Conservation (phyloP, 345 rosid genomes). For the Carallia brachiata region DNA sequence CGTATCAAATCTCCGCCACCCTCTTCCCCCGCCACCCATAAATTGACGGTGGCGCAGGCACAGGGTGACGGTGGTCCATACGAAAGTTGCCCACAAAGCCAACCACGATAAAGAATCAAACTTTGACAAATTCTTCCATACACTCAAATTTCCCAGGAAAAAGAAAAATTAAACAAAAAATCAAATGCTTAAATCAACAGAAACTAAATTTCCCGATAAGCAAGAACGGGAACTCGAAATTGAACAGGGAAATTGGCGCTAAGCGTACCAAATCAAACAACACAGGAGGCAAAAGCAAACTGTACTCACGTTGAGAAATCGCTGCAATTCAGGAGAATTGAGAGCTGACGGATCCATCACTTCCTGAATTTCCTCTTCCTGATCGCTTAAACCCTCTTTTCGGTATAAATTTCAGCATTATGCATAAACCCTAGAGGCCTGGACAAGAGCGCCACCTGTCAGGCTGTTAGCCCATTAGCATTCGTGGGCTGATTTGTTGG, state of each 20-base stretch:
- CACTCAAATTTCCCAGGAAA: neutral
- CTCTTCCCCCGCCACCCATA: no score
- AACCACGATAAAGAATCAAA: neutral
- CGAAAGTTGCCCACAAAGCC: neutral
- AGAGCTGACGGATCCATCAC: no score
- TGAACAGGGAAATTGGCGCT: neutral
- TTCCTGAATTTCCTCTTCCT: neutral
- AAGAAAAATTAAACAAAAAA: neutral
- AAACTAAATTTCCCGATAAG: no score
- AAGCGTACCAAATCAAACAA: neutral
- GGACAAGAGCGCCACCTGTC: neutral
- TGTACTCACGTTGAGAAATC: constrained; percentile 50
- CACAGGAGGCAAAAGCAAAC: neutral
- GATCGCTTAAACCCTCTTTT: constrained; percentile 10
- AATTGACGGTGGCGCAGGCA: no score
- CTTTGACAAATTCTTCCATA: neutral
- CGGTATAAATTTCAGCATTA: neutral
- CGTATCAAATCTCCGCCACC: no score
- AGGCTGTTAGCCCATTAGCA: neutral
- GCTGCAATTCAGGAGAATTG: no score
- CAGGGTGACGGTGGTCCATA: no score
- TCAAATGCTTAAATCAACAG: neutral
- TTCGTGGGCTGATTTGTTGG: neutral
- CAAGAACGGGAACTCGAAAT: no score
- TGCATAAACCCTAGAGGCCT: constrained; percentile 25